Evolutionary conservation across 2,329 filamentous ascomycete species (phyloP), one percentile per base, ranked within the genome.

Genomic region (Arthrobotrys entomopaga): DNA sequence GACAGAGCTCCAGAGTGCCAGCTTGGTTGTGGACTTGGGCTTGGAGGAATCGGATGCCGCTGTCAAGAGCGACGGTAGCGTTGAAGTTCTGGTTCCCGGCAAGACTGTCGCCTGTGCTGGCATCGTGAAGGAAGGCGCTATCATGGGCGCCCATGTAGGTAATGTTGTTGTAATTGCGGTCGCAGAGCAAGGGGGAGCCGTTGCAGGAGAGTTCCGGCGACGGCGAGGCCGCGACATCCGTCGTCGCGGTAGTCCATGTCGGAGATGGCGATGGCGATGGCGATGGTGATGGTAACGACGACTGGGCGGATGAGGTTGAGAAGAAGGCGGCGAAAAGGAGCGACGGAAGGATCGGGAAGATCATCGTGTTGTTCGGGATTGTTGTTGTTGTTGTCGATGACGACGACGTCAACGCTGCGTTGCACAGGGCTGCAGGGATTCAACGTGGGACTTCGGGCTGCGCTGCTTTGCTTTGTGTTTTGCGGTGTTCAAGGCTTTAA

Each of bases 131-230:
- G 80, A 93, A 93, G 10, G 90, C 85, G 74, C 87, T 88, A 82
- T 93, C 86, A 82, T 93, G 91, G 16, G 90, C 90, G 20, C 91
- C 91, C 79, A 94, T 87, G 80, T 93, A 86, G 2, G 91, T 93
- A 78, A 95, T 86, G 77, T 90, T 87, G 82, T 88, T 89, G 83
- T 95, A 95, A 16, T 86, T 82, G 76, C 87, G 87, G 75, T 82
- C 83, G 84, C 92, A 95, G 46, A 95, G 86, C 49, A 85, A 83
- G 0, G 91, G 90, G 0, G 90, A 92, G 84, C 94, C 94, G 83
- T 95, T 95, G 86, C 92, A 95, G 34, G 88, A 46, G 42, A 46
- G 29, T 34, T 34, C 42, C 42, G 42, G 16, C 15, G 15, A 19
- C 13, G 42, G 8, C n/a, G 19, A 15, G n/a, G 49, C 22, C 15